A percentile compares a stretch with the other conserved stretches of the same genome.
phyloP scores from a whole-genome alignment of 148 eudicot genomes.

The Drosera capensis region DNA sequence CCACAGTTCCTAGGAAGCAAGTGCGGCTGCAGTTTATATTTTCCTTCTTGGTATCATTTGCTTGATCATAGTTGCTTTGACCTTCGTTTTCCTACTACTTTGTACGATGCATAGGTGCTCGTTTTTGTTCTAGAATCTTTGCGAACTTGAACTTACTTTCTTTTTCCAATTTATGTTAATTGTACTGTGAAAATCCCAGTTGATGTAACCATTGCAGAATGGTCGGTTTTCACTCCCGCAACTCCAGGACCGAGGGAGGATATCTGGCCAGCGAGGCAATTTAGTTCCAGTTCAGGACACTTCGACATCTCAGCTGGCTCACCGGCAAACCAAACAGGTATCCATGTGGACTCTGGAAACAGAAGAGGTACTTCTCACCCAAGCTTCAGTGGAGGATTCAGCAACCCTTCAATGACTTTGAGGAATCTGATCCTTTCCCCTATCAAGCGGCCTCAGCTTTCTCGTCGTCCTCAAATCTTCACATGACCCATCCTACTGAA shows the following conservation, averaged over 20 bases:
- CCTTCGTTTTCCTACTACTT: no score
- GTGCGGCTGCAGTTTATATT: no score
- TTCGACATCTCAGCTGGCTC: slow-evolving; percentile 52
- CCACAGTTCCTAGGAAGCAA: no score
- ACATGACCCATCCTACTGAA: slow-evolving; percentile 27
- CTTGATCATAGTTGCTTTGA: no score
- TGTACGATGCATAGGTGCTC: neutral
- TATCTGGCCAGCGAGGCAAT: slow-evolving; percentile 72
- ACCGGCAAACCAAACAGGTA: slow-evolving; percentile 38
- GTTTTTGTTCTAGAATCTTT: neutral
- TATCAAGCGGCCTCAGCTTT: slow-evolving; percentile 65
- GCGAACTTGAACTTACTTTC: neutral
- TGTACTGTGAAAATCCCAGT: slow-evolving; percentile 51
- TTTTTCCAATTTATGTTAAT: neutral
- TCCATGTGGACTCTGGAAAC: slow-evolving; percentile 33
- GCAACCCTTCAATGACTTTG: slow-evolving; percentile 65
- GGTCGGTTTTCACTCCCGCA: slow-evolving; percentile 71
- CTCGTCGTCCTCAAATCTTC: slow-evolving; percentile 66
- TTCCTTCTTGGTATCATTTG: no score
- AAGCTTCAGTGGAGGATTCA: slow-evolving; percentile 34
- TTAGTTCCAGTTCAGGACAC: slow-evolving; percentile 45
- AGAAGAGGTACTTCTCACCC: slow-evolving; percentile 38
- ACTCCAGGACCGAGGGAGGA: slow-evolving; percentile 95
- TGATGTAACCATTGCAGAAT: slow-evolving; percentile 73
- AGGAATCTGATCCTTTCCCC: slow-evolving; percentile 80